Evolutionary conservation across 306 rosid species (phyloP).

Genomic region (Medicago arabica): DNA sequence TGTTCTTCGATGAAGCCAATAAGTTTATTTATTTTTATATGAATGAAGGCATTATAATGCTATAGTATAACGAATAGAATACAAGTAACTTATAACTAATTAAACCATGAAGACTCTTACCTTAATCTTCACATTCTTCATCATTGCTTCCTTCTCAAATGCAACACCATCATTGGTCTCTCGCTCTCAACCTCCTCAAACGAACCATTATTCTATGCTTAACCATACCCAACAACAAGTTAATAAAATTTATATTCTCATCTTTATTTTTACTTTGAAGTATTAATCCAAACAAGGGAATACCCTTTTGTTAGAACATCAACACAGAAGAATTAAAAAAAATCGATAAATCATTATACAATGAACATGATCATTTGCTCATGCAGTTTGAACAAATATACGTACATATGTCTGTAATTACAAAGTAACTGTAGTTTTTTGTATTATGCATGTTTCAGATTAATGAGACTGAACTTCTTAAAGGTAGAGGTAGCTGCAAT

Average conservation of each 20-base stretch:
- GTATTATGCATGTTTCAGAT: neutral
- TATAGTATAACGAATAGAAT: no score
- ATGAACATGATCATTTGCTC: neutral
- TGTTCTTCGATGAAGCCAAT: no score
- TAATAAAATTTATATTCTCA: neutral
- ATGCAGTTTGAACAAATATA: no score
- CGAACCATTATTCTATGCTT: conserved; percentile 50
- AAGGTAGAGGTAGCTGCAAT: neutral
- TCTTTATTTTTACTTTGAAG: neutral
- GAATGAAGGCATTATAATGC: no score
- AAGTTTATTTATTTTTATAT: no score
- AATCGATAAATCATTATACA: no score
- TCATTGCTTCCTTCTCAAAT: conserved; percentile 28
- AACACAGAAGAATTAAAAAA: neutral
- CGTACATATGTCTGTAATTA: no score
- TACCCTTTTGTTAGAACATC: neutral
- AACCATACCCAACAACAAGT: neutral
- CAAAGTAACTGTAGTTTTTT: no score
- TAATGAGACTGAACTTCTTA: neutral
- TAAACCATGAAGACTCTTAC: conserved; percentile 15
- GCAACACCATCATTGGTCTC: conserved; percentile 39
- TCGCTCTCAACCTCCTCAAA: conserved; percentile 42
- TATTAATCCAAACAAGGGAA: neutral
- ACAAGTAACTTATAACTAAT: neutral
- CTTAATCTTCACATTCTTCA: conserved; percentile 27